Evolutionary conservation across 1,284 basidiomycete genomes (phyloP), one percentile per base, ranked within the genome.

Genomic region (Trametes pubescens): DNA sequence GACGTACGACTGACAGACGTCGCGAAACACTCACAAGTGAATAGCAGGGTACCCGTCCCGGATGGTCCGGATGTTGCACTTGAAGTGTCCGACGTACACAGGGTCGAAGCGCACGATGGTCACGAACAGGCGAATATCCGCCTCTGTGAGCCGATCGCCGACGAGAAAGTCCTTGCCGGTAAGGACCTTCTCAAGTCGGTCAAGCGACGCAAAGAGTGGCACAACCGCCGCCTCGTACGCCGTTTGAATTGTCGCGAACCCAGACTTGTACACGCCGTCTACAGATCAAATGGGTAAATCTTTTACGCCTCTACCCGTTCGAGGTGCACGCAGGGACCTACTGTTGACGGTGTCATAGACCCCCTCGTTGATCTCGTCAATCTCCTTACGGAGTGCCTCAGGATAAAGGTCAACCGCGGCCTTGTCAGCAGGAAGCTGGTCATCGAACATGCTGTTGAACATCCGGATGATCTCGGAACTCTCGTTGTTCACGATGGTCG

Each of bases 401-500:
- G 69, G 70, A 55, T 73, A 73, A 29, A 70, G 59, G 53, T 73
- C 71, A 34, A 70, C 44, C 37, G 81, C 78, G 16, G 88, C 89
- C 69, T 88, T 87, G 13, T 92, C 86, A 1, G 82, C 76, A 0
- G 90, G 82, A 5, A 97, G 65, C 24, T 91, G 70, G 7, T 88
- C 80, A 76, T 97, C 90, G 81, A 98, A 97, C 9, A 85, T 90
- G 9, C 84, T 82, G 78, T 98, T 98, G 78, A 98, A 86, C 51
- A 96, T 93, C 59, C 97, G 90, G 72, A 99, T 95, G 73, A 99
- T 96, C 78, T 98, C 95, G 0, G 91, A 90, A 68, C 90, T 93
- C 76, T 98, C 96, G 77, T 98, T 99, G 82, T 94, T 98, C 61
- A 99, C 97, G 69, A 99, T 93, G 37, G 93, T 95, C 62, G 91